phyloP scores from a whole-genome alignment of 805 yeast genomes.

The Saccharomycopsis selenospora region DNA sequence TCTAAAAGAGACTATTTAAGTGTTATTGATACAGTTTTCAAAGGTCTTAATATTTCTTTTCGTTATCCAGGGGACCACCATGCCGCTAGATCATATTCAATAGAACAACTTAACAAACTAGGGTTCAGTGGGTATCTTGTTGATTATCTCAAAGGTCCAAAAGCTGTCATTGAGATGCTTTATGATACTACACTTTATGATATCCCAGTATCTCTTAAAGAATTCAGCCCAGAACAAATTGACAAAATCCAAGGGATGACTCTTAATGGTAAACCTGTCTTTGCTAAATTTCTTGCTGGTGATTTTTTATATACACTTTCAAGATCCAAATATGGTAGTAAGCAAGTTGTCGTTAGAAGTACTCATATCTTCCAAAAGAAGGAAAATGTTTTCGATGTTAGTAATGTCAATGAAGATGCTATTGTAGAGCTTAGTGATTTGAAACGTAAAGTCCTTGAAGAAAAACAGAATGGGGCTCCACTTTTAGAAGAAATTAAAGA shows the following conservation, averaged over 20 bases:
- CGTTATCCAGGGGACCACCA: conserved; percentile 36
- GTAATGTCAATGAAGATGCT: conserved; percentile 22
- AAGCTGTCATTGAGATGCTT: conserved; percentile 62
- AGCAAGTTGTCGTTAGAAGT: conserved; percentile 35
- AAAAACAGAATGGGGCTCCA: neutral
- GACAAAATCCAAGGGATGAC: conserved; percentile 30
- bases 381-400: conserved; percentile 20
- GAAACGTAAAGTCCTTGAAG: neutral
- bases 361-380: conserved; percentile 20
- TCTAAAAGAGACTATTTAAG: conserved; percentile 42
- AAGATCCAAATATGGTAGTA: conserved; percentile 58
- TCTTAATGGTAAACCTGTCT: conserved; percentile 37
- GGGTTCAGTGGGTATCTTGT: conserved; percentile 80
- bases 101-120: conserved; percentile 32
- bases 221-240: conserved; percentile 36
- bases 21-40: conserved; percentile 38
- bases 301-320: conserved; percentile 42
- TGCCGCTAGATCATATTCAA: conserved; percentile 25
- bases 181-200: conserved; percentile 36
- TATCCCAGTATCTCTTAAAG: conserved; percentile 57
- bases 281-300: conserved; percentile 56
- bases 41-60: conserved; percentile 44
- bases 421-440: conserved; percentile 3
- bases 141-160: conserved; percentile 71
- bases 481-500: conserved; percentile 2